phyloP scores from a whole-genome alignment of 108 stramenopile species.

The Schizochytrium sp. region DNA sequence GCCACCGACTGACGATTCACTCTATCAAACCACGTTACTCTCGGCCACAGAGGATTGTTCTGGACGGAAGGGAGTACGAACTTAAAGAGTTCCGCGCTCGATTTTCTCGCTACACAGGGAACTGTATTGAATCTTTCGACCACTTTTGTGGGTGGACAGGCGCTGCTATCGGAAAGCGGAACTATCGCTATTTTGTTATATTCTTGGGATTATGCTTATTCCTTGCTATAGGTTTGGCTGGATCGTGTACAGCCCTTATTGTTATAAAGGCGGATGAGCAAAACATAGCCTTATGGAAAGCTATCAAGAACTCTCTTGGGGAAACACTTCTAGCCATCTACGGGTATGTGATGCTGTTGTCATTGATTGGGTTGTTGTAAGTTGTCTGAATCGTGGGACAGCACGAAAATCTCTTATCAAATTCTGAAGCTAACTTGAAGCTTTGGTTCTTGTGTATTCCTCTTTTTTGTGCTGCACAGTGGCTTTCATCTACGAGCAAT shows the following conservation, averaged over 20 bases:
- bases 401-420: not conserved
- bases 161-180: slow-evolving; percentile 46
- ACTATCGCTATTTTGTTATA: slow-evolving; percentile 45
- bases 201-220: slow-evolving; percentile 4
- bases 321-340: not conserved
- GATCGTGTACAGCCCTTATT: not conserved
- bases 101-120: slow-evolving; percentile 46
- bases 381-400: not conserved
- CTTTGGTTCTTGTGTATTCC: not conserved
- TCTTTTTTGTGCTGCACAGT: not conserved
- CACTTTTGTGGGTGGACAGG: slow-evolving; percentile 52
- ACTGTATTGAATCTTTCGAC: slow-evolving; percentile 55
- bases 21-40: not conserved
- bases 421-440: not conserved
- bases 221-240: not conserved
- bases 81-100: slow-evolving; percentile 34
- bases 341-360: slow-evolving; percentile 42
- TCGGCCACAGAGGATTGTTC: slow-evolving; percentile 15
- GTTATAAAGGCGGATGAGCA: slow-evolving; percentile 11
- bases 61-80: slow-evolving; percentile 53
- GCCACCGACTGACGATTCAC: too few species aligned
- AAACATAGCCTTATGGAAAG: not conserved
- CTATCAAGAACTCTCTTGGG: not conserved
- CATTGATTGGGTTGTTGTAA: slow-evolving; percentile 19
- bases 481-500: slow-evolving; percentile 40